Evolutionary conservation across 2,329 filamentous ascomycete genomes (phyloP).

Genomic region (Hypoxylon sp.): DNA sequence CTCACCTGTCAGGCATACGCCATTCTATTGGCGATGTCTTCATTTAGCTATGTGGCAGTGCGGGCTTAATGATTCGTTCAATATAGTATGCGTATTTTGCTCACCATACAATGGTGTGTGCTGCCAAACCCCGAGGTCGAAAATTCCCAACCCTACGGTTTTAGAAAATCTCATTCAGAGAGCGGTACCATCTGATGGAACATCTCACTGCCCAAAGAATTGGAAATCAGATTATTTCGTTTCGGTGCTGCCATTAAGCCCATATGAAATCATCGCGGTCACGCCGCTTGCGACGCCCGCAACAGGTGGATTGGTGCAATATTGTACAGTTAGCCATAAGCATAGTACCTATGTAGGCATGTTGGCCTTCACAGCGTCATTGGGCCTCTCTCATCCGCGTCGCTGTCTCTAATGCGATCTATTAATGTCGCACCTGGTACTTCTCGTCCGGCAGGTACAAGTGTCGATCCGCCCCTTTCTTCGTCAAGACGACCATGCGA

Average conservation of each 20-base stretch:
- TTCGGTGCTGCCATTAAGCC: conserved; percentile 33
- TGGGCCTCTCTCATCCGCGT: conserved; percentile 14
- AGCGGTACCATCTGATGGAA: conserved; percentile 18
- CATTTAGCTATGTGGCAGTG: conserved; percentile 31
- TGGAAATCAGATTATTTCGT: conserved; percentile 24
- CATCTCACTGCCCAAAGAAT: conserved; percentile 25
- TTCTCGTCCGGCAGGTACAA: conserved; percentile 94
- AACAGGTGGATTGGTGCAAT: conserved; percentile 38
- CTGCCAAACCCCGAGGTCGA: conserved; percentile 29
- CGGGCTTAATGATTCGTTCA: conserved; percentile 35
- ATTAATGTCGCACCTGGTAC: conserved; percentile 81
- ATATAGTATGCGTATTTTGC: conserved; percentile 27
- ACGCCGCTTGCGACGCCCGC: conserved; percentile 10
- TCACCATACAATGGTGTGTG: conserved; percentile 40
- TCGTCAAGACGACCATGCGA: conserved; percentile 95
- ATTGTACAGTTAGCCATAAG: conserved; percentile 44
- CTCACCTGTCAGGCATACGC: conserved; percentile 4
- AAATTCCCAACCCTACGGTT: conserved; percentile 33
- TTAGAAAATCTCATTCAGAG: conserved; percentile 24
- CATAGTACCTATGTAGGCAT: conserved; percentile 15
- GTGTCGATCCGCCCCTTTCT: conserved; percentile 90
- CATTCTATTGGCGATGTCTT: conserved; percentile 35
- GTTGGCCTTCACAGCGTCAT: conserved; percentile 24
- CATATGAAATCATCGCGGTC: conserved; percentile 15
- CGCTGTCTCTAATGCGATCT: conserved; percentile 52